Conservation (phyloP, 1,284 basidiomycete genomes). For the Microbotryum intermedium region DNA sequence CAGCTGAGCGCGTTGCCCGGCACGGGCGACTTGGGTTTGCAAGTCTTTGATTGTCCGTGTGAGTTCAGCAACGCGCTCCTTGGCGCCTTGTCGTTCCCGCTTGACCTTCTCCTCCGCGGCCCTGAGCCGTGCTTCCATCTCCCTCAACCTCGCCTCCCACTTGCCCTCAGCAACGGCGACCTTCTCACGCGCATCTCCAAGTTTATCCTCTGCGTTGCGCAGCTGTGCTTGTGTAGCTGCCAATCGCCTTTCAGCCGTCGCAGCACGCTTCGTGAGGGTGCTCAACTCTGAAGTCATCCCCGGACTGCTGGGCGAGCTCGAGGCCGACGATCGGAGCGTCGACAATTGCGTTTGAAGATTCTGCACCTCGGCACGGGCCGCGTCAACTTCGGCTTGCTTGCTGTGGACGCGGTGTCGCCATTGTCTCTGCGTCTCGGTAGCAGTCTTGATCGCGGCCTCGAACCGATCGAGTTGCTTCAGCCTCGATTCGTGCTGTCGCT, state of each 20-base stretch:
- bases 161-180: conserved; percentile 62
- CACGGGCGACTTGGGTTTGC: neutral
- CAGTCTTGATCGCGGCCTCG: conserved; percentile 73
- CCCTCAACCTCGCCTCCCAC: conserved; percentile 86
- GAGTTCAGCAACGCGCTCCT: conserved; percentile 57
- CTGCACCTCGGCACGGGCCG: conserved; percentile 39
- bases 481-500: conserved; percentile 75
- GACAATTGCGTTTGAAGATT: conserved; percentile 65
- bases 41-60: conserved; percentile 31
- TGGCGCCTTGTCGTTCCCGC: conserved; percentile 86
- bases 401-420: conserved; percentile 74
- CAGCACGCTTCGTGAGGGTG: conserved; percentile 60
- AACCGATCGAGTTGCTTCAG: conserved; percentile 93
- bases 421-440: conserved; percentile 69
- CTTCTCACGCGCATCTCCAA: conserved; percentile 62
- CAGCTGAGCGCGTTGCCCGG: neutral
- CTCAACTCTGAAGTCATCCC: too few species aligned
- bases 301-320: too few species aligned
- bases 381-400: conserved; percentile 84
- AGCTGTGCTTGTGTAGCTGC: conserved; percentile 75
- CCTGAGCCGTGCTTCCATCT: conserved; percentile 74
- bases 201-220: conserved; percentile 67
- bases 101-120: conserved; percentile 89
- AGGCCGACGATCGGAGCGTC: conserved; percentile 40
- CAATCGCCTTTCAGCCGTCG: conserved; percentile 71